Conservation (phyloP, 139 green algal genomes). For the Chlamydomonas applanata region DNA sequence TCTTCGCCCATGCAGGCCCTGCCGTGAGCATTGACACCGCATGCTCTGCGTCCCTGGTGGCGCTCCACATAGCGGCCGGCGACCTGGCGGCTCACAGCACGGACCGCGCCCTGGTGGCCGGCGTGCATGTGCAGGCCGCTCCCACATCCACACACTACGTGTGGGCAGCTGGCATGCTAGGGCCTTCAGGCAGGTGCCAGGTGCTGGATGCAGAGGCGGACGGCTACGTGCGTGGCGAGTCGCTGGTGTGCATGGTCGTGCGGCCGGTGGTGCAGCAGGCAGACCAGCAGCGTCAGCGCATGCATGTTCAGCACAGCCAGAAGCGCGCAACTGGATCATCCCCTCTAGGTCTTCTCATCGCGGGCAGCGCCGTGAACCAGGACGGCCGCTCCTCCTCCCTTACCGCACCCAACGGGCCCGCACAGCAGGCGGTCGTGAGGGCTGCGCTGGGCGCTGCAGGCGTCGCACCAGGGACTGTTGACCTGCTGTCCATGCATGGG, state of each 20-base stretch:
- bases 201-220: conserved; percentile 68
- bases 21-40: conserved; percentile 65
- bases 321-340: conserved; percentile 18
- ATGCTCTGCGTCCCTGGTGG: conserved; percentile 64
- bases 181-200: conserved; percentile 61
- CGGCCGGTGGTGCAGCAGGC: too few species aligned
- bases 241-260: conserved; percentile 37
- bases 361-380: background rate
- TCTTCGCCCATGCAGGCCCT: conserved; percentile 37
- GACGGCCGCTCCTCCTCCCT: conserved; percentile 60
- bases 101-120: conserved; percentile 37
- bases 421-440: conserved; percentile 75
- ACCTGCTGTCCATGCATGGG: conserved; percentile 70
- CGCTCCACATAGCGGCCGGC: conserved; percentile 39
- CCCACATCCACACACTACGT: conserved; percentile 49
- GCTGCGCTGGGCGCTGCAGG: conserved; percentile 46
- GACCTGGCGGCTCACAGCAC: background rate
- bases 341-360: background rate
- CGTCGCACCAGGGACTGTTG: conserved; percentile 24
- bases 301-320: background rate
- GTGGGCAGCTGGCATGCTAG: conserved; percentile 64
- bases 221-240: conserved; percentile 79
- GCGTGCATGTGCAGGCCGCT: conserved; percentile 48
- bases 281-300: background rate
- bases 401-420: conserved; percentile 85